Percentiles rank a stretch among this genome's conserved stretches.
Conservation (phyloP, 257 asterid genomes). For the Nicotiana tomentosiformis region DNA sequence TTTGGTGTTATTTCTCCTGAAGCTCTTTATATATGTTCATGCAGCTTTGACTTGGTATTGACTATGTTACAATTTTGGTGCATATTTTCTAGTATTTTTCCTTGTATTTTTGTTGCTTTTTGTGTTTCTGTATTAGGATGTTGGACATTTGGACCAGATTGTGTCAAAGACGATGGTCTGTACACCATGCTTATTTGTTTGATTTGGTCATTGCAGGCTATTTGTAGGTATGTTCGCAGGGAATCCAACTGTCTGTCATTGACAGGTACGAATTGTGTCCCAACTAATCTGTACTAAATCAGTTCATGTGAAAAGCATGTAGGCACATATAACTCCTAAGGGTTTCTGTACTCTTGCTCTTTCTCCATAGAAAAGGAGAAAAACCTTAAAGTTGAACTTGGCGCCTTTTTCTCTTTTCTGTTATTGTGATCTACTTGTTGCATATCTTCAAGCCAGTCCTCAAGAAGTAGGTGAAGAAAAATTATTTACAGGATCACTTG, state of each 20-base stretch:
- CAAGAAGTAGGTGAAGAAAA: not conserved
- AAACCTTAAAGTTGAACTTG: not conserved
- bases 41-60: too few species aligned
- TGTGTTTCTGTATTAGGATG: not conserved
- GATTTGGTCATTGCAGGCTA: slow-evolving; percentile 35
- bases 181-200: not conserved
- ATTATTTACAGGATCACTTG: not conserved
- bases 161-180: not conserved
- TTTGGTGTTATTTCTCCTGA: too few species aligned
- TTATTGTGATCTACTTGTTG: not conserved
- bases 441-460: not conserved
- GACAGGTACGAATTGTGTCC: slow-evolving; percentile 45
- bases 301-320: not conserved
- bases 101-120: not conserved
- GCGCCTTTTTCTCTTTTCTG: too few species aligned
- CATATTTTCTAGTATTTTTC: not conserved
- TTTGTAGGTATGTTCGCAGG: slow-evolving; percentile 67
- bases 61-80: too few species aligned
- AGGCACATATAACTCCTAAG: not conserved
- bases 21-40: too few species aligned
- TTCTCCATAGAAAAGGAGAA: not conserved
- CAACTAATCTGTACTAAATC: not conserved
- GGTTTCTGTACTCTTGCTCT: not conserved
- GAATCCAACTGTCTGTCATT: slow-evolving; percentile 60
- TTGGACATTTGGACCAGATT: not conserved